Evolutionary conservation across 305 asterid genomes (phyloP).

Genomic region (Striga hermonthica): DNA sequence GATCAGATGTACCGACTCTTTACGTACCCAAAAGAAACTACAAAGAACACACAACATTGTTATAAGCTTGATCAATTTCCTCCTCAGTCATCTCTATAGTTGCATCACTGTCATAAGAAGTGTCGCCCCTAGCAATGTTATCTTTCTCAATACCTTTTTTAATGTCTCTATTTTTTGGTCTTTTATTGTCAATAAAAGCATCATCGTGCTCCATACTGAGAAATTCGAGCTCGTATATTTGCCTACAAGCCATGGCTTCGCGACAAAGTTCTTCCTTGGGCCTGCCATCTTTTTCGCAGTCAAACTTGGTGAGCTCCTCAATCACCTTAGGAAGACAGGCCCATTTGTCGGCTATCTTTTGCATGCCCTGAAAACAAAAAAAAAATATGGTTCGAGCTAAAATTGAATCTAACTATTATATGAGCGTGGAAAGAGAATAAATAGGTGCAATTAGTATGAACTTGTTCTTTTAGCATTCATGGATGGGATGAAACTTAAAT

Average conservation of each 20-base stretch:
- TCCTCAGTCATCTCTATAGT: slow-evolving; percentile 93
- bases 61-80: slow-evolving; percentile 71
- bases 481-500: too few relatives aligned
- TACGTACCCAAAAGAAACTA: slow-evolving; percentile 8
- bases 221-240: slow-evolving; percentile 68
- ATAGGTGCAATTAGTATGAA: too few relatives aligned
- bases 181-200: slow-evolving; percentile 27
- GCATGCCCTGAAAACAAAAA: slow-evolving; percentile 45
- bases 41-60: slow-evolving; percentile 42
- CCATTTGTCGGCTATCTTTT: slow-evolving; percentile 63
- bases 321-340: slow-evolving; percentile 67
- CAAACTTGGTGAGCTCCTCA: slow-evolving; percentile 59
- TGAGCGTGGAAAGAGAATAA: too few relatives aligned
- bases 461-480: too few relatives aligned
- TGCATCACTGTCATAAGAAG: slow-evolving; percentile 61
- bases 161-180: slow-evolving; percentile 28
- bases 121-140: slow-evolving; percentile 27
- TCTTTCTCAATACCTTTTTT: slow-evolving; percentile 28
- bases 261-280: slow-evolving; percentile 50
- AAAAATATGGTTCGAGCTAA: background rate
- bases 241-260: slow-evolving; percentile 63
- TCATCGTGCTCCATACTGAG: slow-evolving; percentile 44
- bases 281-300: slow-evolving; percentile 26
- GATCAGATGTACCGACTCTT: too few relatives aligned
- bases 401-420: background rate